These are phyloP conservation scores for Leccinum sublutescens DNA, from an alignment of 768 basidiomycete genomes.

Conservation along the genomic window DNA sequence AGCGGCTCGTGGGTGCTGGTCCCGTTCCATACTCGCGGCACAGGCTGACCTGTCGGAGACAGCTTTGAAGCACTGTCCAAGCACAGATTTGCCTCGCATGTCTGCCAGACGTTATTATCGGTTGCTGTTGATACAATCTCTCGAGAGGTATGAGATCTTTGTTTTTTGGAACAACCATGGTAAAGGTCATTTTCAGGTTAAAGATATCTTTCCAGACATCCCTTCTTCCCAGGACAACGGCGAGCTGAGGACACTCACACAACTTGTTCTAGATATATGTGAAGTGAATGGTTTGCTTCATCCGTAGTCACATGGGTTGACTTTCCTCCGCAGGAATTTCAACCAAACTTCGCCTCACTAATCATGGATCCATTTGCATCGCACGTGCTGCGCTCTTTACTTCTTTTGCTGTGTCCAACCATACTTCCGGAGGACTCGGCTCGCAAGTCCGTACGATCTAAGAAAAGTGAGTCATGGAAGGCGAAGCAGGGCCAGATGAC, in stretches of 20 bases:
- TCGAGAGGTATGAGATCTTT: conserved; percentile 53
- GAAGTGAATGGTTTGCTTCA: conserved; percentile 45
- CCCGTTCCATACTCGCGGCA: conserved; percentile 4
- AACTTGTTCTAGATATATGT: conserved; percentile 61
- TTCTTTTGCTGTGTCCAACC: conserved; percentile 72
- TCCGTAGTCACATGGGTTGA: conserved; percentile 17
- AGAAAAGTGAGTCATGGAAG: conserved; percentile 88
- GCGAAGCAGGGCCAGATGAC: conserved; percentile 77
- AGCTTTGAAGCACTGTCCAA: conserved; percentile 65
- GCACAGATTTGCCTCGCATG: conserved; percentile 94
- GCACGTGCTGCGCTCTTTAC: conserved; percentile 80
- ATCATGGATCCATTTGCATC: conserved; percentile 88
- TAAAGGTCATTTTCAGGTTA: conserved; percentile 38
- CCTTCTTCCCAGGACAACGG: conserved; percentile 52
- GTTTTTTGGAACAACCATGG: neutral
- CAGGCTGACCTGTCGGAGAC: conserved; percentile 5
- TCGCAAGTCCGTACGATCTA: conserved; percentile 63
- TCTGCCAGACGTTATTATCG: conserved; percentile 84
- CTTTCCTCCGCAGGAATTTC: conserved; percentile 56
- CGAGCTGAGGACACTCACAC: conserved; percentile 64
- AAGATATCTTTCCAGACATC: conserved; percentile 50
- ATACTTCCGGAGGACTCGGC: conserved; percentile 41
- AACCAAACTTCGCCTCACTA: conserved; percentile 58
- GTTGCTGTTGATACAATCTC: conserved; percentile 62
- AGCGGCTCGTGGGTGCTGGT: conserved; percentile 73